Conservation (phyloP, 2,329 filamentous ascomycete genomes). For the Byssoonygena ceratinophila region DNA sequence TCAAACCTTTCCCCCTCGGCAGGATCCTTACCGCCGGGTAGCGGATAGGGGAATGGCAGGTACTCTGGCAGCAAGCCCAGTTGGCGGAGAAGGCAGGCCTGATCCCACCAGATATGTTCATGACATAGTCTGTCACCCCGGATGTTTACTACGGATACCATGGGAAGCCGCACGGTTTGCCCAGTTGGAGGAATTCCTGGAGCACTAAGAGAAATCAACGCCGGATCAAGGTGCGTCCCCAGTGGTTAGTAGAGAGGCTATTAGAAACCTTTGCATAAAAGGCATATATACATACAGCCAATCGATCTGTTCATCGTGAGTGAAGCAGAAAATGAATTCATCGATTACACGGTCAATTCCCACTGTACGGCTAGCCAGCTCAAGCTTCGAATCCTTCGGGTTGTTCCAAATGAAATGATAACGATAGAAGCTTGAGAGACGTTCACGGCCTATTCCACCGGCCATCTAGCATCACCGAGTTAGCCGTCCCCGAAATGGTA, state of each 20-base stretch:
- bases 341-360: slow-evolving; percentile 51
- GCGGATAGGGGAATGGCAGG: slow-evolving; percentile 50
- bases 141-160: slow-evolving; percentile 48
- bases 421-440: slow-evolving; percentile 57
- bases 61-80: slow-evolving; percentile 52
- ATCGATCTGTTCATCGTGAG: slow-evolving; percentile 45
- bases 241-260: not conserved
- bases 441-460: slow-evolving; percentile 57
- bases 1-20: slow-evolving; percentile 41
- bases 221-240: not conserved
- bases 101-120: slow-evolving; percentile 53
- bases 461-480: slow-evolving; percentile 36
- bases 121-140: slow-evolving; percentile 42
- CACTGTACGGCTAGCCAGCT: slow-evolving; percentile 50
- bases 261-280: not conserved
- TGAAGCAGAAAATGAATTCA: slow-evolving; percentile 48
- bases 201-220: slow-evolving; percentile 32
- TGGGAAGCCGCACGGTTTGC: slow-evolving; percentile 46
- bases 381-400: slow-evolving; percentile 53
- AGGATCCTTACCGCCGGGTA: slow-evolving; percentile 33
- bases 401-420: slow-evolving; percentile 68
- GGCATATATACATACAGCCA: slow-evolving; percentile 44
- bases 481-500: not conserved
- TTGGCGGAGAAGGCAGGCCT: slow-evolving; percentile 50
- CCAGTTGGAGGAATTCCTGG: slow-evolving; percentile 48